phyloP scores from a whole-genome alignment of 2,329 filamentous ascomycete species.

The Alternaria ethzedia region DNA sequence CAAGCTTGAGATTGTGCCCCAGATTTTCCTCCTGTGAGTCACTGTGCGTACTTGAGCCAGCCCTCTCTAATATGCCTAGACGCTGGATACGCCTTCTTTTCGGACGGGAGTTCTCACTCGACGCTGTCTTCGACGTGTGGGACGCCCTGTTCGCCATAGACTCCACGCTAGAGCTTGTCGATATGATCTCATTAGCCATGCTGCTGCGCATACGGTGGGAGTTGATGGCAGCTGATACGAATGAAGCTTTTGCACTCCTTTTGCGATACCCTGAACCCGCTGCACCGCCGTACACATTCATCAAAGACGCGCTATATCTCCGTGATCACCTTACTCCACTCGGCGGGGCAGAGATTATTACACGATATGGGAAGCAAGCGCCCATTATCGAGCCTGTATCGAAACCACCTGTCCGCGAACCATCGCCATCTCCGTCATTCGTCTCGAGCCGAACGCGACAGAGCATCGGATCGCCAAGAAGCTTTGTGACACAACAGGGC shows the following conservation, averaged over 20 bases:
- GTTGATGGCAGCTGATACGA: constrained; percentile 85
- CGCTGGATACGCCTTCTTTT: constrained; percentile 95
- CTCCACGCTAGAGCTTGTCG: constrained; percentile 77
- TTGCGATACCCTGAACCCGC: constrained; percentile 78
- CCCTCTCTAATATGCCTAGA: constrained; percentile 53
- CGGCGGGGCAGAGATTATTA: constrained; percentile 70
- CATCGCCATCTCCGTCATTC: constrained; percentile 35
- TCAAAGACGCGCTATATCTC: constrained; percentile 83
- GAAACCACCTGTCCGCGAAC: constrained; percentile 35
- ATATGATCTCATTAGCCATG: constrained; percentile 94
- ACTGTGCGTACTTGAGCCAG: neutral
- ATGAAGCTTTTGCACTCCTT: constrained; percentile 78
- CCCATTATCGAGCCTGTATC: constrained; percentile 36
- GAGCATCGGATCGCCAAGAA: constrained; percentile 35
- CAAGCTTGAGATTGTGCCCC: constrained; percentile 87
- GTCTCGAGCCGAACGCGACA: constrained; percentile 33
- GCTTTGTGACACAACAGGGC: constrained; percentile 38
- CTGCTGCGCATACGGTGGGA: constrained; percentile 90
- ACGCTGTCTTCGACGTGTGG: constrained; percentile 85
- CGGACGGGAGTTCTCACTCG: constrained; percentile 89
- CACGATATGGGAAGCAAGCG: constrained; percentile 68
- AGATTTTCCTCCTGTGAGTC: constrained; percentile 89
- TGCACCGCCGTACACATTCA: constrained; percentile 76
- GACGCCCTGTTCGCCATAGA: constrained; percentile 90
- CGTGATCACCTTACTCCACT: constrained; percentile 66